Evolutionary conservation across 768 basidiomycete species (phyloP).

Genomic region (Peribolospora baueri): DNA sequence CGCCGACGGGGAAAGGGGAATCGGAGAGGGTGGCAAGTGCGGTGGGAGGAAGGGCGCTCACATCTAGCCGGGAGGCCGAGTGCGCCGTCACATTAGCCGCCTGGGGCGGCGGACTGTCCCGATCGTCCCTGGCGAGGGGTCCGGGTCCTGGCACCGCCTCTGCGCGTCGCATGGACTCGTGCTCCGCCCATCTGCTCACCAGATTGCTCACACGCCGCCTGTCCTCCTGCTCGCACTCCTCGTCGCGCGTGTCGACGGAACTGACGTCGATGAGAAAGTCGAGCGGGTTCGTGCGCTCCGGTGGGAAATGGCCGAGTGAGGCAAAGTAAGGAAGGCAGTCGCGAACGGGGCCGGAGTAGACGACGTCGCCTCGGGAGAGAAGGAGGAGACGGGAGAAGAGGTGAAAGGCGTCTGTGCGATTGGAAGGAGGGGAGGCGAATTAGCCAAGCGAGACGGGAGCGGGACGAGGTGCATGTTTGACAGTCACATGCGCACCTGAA

Average conservation of each 20-base stretch:
- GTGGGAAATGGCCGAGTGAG: constrained; percentile 16
- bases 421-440: background rate
- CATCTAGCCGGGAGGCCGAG: no score
- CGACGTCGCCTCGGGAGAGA: constrained; percentile 29
- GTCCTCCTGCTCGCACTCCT: constrained; percentile 21
- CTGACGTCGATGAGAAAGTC: constrained; percentile 26
- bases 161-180: background rate
- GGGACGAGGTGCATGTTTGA: no score
- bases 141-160: background rate
- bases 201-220: constrained; percentile 18
- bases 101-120: no score
- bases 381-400: constrained; percentile 36
- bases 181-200: constrained; percentile 20
- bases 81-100: no score
- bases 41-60: no score
- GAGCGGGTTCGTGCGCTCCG: constrained; percentile 23
- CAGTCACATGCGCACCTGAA: constrained; percentile 24
- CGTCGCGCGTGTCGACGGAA: constrained; percentile 22
- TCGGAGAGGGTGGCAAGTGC: no score
- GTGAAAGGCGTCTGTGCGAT: constrained; percentile 14
- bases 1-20: no score
- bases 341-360: constrained; percentile 22
- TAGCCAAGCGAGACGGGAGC: no score
- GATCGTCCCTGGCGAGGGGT: background rate
- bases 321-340: constrained; percentile 22